Conservation (phyloP, 345 rosid genomes). For the Aquilaria yunnanensis region DNA sequence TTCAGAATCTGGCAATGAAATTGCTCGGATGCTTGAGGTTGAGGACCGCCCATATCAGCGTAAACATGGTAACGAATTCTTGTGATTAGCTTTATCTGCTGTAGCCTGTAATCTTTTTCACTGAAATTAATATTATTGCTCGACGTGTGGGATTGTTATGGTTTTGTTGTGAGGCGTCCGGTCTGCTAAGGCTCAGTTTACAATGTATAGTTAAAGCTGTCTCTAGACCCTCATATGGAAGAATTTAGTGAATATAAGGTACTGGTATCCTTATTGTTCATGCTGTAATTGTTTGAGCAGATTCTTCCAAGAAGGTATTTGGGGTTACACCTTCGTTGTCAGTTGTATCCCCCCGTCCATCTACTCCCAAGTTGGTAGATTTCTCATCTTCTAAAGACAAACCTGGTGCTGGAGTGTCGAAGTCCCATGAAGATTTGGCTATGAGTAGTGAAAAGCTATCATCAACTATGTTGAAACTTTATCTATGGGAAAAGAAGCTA, state of each 20-base stretch:
- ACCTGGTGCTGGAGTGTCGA: constrained; percentile 29
- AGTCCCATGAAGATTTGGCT: constrained; percentile 58
- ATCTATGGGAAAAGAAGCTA: constrained; percentile 92
- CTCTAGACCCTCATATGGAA: no score
- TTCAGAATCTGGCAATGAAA: constrained; percentile 64
- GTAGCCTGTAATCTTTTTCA: no score
- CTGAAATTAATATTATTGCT: no score
- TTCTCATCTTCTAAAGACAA: constrained; percentile 28
- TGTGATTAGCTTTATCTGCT: no score
- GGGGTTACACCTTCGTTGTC: constrained; percentile 46
- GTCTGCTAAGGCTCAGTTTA: no score
- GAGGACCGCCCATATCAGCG: constrained; percentile 68
- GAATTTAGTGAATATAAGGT: no score
- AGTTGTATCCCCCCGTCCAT: constrained; percentile 34
- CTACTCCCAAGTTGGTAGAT: constrained; percentile 42
- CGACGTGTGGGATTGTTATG: no score
- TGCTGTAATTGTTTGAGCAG: constrained; percentile 15
- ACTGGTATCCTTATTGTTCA: neutral
- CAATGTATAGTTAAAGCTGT: no score
- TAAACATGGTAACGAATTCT: constrained; percentile 41
- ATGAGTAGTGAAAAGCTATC: constrained; percentile 67
- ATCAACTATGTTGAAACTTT: constrained; percentile 65
- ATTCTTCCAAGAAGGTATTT: constrained; percentile 47
- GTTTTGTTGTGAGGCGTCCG: no score
- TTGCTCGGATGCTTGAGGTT: constrained; percentile 69